Evolutionary conservation across 2,329 filamentous ascomycete genomes (phyloP).

Genomic region (Pyrenochaeta sp.): DNA sequence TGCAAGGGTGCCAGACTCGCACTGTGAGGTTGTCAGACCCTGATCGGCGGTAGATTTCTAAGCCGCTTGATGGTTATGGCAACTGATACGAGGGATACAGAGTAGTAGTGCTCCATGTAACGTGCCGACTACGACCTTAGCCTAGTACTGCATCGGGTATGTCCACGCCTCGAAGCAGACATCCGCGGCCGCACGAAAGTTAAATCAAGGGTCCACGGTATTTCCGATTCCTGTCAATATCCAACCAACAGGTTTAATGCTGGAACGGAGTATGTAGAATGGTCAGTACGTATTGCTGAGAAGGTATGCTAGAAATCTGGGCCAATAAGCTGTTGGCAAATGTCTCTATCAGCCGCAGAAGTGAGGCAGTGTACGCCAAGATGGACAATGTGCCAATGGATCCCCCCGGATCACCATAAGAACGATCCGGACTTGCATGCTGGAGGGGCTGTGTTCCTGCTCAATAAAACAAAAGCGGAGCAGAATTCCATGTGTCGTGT

Average conservation of each 20-base stretch:
- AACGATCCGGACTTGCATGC: conserved; percentile 2
- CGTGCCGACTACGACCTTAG: background rate
- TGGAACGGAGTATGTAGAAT: too few species aligned
- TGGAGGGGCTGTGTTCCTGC: conserved; percentile 12
- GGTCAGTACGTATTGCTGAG: background rate
- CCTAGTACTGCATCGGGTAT: background rate
- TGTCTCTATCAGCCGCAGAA: conserved; percentile 3
- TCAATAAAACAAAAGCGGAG: conserved; percentile 17
- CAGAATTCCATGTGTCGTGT: too few species aligned
- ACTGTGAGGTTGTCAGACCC: too few species aligned
- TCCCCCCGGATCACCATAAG: conserved; percentile 13
- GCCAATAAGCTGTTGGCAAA: background rate
- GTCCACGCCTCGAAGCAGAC: background rate
- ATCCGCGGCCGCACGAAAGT: conserved; percentile 12
- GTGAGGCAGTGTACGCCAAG: conserved; percentile 20
- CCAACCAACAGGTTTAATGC: too few species aligned
- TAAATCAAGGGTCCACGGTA: background rate
- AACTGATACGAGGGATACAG: background rate
- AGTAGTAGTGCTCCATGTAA: conserved; percentile 3
- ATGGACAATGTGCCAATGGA: conserved; percentile 12
- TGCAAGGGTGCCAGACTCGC: background rate
- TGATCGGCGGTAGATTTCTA: background rate
- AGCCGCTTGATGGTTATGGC: background rate
- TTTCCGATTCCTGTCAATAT: too few species aligned
- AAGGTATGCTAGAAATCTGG: background rate